Base-by-base conservation (phyloP, 768 basidiomycete genomes). In the Psilocybe sp. region DNA sequence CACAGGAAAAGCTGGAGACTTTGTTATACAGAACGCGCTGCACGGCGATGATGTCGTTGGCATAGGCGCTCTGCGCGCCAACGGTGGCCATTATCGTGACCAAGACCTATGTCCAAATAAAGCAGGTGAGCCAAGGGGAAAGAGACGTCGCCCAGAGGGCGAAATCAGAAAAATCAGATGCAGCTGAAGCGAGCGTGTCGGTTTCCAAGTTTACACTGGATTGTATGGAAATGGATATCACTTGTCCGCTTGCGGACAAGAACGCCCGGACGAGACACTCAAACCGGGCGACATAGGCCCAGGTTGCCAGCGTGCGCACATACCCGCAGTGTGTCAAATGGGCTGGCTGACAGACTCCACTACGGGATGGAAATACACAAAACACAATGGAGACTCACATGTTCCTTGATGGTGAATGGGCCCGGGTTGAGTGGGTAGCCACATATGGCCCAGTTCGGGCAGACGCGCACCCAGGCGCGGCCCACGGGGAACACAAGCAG, bases 1-100 rank as follows among this genome's bases (percentile, higher is more conserved):
- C 44, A 76, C 74, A 76, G 18, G 59, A 49, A 52, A 87, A 87
- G 56, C 68, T 76, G 53, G 75, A 81, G 0, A 44, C 65, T 58
- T 87, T 80, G 41, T 77, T 61, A 61, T 92, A 92, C 57, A 75
- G 86, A 1, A 85, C 80, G 36, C 80, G 71, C 59, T 90, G 87
- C 3, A 90, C 87, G 1, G 85, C 85, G 36, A 89, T 62, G 37
- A 90, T 81, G 54, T 89, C 87, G 7, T 86, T 89, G 60, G 79
- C 80, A 56, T 82, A 82, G 3, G 81, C 80, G 50, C 70, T 71
- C 44, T 75, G 74, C 1, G 84, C 81, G 68, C 73, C 74, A 18
- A 77, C 75, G n/a, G 64, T 69, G 11, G 75, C 75, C 75, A 87
- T 87, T 55, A 89, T 81, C 0, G 82, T 87, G 44, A 87, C 76